Evolutionary conservation across 805 yeast genomes (phyloP), one percentile per base, ranked within the genome.

Genomic region (Ogataea pilisensis): DNA sequence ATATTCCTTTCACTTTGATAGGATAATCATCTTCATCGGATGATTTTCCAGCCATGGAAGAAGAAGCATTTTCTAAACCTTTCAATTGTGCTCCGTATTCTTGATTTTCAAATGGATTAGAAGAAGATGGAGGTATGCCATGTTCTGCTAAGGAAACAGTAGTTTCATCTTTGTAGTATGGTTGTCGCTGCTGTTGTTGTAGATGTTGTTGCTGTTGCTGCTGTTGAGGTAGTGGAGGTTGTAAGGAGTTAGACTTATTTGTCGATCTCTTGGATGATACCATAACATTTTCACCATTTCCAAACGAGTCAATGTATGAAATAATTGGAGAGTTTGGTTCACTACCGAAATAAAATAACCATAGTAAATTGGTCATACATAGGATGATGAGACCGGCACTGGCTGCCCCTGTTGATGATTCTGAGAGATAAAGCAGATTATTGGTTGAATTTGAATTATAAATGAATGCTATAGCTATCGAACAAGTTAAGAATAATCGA

Each of bases 301-400:
- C 80, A 53, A 83, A 88, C 3, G 93, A 84, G 68, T 88, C 96
- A 41, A 91, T 75, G 69, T 82, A 85, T 55, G 83, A 80, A 58
- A 86, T 88, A 8, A 86, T 69, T 26, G 95, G 91, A n/a, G 95
- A 82, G 38, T 85, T 85, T 39, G 86, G 85, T 46, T 91, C 91
- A 19, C 95, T 84, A 22, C 98, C 98, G 59, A 83, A 86, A 64
- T 88, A 90, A 44, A 88, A 69, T 34, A 91, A 70, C 96, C 96
- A 93, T 44, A 85, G 66, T 35, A 90, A 58, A 60, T 93, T 88
- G 45, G 87, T 70, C 61, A 91, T 87, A 14, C 93, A 80, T 34
- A 88, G 66, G 37, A 91, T 68, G 42, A 91, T 85, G 50, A 86
- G 83, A 6, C 99, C 98, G 0, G 98, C 96, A 3, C 95, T 85